Base-by-base conservation (phyloP, 192 early-diverging fungal species). In the Irineochytrium annulatum region DNA sequence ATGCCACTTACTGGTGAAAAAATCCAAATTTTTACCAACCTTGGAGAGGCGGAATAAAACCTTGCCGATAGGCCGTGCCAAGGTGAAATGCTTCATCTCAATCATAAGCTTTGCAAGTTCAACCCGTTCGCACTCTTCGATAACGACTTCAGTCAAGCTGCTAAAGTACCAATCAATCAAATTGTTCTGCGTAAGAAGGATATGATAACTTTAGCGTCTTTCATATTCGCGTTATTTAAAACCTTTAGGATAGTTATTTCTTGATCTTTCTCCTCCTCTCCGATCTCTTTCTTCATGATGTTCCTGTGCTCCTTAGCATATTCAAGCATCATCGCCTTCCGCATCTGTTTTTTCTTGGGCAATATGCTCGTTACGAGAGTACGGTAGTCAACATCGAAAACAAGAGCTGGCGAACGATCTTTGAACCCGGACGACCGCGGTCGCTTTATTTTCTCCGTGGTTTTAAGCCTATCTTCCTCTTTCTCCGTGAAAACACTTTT, bases 111-210 rank as follows among this genome's bases (percentile, higher is more conserved):
- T 69, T 26, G 75, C 59, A 59, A 78, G 77, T 46, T 75, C 75
- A 1, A 71, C 71, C 29, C 69, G 63, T 48, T 82, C 80, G 49
- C 67, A 77, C 41, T 79, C 77, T 55, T 77, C 74, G 0, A 65
- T 22, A 1, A 66, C 71, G 26, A 80, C 26, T 35, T 82, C 73
- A 19, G 63, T 34, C 62, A 82, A 63, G 34, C 77, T 82, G 5
- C 30, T 22, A 45, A 57, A 68, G 54, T 82, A 82, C 68, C 72
- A 79, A 14, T 82, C 76, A 20, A 60, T 56, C 52, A 82, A 43
- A 6, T 69, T 60, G 32, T 31, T 55, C 73, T 75, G 33, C 14
- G 16, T 34, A 16, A 22, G 32, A 45, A 29, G 3, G 31, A 54
- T 54, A 51, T 46, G 17, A 44, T 35, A 33, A 35, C 4, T 19